Evolutionary conservation across 331 rosid genomes (phyloP).

Genomic region (Pyrus hybrid): DNA sequence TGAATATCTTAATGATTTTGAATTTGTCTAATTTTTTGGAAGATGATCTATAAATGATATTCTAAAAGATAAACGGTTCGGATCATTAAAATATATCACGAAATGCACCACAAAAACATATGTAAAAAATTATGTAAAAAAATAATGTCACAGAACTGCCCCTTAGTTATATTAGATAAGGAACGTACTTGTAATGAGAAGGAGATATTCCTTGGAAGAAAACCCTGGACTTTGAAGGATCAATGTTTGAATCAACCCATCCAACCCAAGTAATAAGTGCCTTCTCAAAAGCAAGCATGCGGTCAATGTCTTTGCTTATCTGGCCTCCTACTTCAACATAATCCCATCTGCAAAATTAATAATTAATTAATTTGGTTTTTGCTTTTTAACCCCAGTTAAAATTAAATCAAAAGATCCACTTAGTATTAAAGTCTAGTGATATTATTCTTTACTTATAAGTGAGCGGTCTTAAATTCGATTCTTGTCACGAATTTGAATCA

Average conservation of each 20-base stretch:
- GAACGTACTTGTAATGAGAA: constrained; percentile 83
- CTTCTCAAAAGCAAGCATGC: constrained; percentile 69
- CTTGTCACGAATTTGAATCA: too few species aligned
- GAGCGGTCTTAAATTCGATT: too few species aligned
- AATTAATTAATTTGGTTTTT: not conserved
- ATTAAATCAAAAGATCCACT: too few species aligned
- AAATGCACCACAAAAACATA: too few species aligned
- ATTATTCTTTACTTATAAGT: too few species aligned
- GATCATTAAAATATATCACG: too few species aligned
- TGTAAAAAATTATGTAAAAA: too few species aligned
- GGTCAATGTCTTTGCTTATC: constrained; percentile 61
- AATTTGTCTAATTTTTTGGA: too few species aligned
- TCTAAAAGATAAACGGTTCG: too few species aligned
- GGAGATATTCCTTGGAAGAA: constrained; percentile 98
- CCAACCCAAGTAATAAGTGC: constrained; percentile 74
- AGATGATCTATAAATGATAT: too few species aligned
- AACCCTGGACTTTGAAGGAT: constrained; percentile 44
- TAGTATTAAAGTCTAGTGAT: fast-evolving
- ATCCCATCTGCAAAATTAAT: constrained; percentile 59
- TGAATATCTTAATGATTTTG: too few species aligned
- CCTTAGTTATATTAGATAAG: too few species aligned
- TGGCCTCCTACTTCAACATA: constrained; percentile 41
- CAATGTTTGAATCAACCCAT: constrained; percentile 73
- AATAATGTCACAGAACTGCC: fast-evolving
- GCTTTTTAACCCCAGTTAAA: not conserved